Conservation (phyloP, 495 filamentous ascomycete genomes). For the Articulospora tetracladia region DNA sequence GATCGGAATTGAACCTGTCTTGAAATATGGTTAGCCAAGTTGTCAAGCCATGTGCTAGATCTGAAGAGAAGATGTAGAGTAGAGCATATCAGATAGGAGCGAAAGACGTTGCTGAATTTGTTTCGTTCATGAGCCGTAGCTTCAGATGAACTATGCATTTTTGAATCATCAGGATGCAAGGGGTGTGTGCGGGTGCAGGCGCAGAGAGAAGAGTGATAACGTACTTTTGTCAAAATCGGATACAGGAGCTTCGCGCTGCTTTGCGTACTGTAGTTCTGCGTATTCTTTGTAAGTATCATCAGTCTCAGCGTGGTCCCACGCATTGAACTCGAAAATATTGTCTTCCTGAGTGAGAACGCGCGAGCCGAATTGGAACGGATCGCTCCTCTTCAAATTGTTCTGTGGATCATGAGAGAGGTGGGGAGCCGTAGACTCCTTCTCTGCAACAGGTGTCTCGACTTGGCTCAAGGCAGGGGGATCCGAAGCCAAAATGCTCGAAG, state of each 20-base stretch:
- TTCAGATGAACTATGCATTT: conserved; percentile 64
- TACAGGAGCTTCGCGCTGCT: conserved; percentile 78
- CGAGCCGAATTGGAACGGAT: conserved; percentile 94
- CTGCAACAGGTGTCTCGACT: too few relatives aligned
- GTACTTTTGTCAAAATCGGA: conserved; percentile 79
- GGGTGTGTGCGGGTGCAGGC: not conserved
- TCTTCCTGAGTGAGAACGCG: conserved; percentile 77
- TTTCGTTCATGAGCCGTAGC: conserved; percentile 41
- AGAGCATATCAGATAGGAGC: conserved; percentile 55
- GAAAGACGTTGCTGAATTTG: conserved; percentile 54
- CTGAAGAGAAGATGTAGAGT: not conserved
- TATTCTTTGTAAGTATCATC: conserved; percentile 80
- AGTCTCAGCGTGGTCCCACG: conserved; percentile 95
- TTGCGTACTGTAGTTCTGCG: conserved; percentile 72
- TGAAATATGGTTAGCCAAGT: conserved; percentile 11
- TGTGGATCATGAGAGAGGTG: conserved; percentile 53
- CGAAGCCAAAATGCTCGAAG: not conserved
- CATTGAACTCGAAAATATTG: conserved; percentile 92
- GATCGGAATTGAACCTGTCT: conserved; percentile 77
- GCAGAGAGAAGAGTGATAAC: conserved; percentile 19
- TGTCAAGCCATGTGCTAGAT: not conserved
- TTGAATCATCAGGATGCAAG: conserved; percentile 48
- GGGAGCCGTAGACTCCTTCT: conserved; percentile 28
- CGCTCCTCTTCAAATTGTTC: conserved; percentile 71
- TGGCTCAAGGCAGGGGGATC: too few relatives aligned